phyloP scores from a whole-genome alignment of 2,329 filamentous ascomycete species.

The Ophiostoma pallidulum region DNA sequence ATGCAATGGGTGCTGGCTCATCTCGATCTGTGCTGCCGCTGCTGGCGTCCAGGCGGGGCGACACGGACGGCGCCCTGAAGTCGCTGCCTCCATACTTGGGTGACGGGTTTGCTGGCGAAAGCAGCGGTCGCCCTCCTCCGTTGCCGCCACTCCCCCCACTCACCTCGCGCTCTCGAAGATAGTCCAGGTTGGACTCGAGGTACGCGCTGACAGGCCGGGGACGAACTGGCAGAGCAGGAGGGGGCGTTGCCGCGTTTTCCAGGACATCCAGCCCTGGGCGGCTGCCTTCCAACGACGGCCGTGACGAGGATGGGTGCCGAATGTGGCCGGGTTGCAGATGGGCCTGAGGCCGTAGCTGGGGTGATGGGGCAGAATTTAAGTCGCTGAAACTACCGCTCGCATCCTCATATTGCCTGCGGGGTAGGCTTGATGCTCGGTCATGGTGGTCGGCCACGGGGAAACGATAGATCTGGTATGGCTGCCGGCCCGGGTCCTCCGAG shows the following conservation, averaged over 20 bases:
- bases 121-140: constrained; percentile 35
- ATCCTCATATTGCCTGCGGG: constrained; percentile 17
- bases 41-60: constrained; percentile 28
- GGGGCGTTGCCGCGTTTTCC: constrained; percentile 47
- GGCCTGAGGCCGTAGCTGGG: constrained; percentile 15
- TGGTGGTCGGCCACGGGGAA: constrained; percentile 32
- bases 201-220: constrained; percentile 73
- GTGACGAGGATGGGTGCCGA: constrained; percentile 39
- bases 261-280: constrained; percentile 56
- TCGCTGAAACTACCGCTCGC: constrained; percentile 8
- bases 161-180: constrained; percentile 64
- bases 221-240: constrained; percentile 30
- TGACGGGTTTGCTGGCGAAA: constrained; percentile 27
- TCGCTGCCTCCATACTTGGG: constrained; percentile 24
- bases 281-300: constrained; percentile 62
- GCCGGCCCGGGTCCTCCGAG: constrained; percentile 23
- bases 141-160: not conserved
- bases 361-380: constrained; percentile 16
- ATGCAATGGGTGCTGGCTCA: constrained; percentile 60
- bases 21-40: constrained; percentile 17
- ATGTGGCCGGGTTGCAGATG: constrained; percentile 26
- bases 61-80: constrained; percentile 35
- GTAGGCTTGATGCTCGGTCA: constrained; percentile 30
- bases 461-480: constrained; percentile 30
- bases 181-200: constrained; percentile 73